phyloP scores from a whole-genome alignment of 805 yeast genomes.

The Myxozyma udenii region DNA sequence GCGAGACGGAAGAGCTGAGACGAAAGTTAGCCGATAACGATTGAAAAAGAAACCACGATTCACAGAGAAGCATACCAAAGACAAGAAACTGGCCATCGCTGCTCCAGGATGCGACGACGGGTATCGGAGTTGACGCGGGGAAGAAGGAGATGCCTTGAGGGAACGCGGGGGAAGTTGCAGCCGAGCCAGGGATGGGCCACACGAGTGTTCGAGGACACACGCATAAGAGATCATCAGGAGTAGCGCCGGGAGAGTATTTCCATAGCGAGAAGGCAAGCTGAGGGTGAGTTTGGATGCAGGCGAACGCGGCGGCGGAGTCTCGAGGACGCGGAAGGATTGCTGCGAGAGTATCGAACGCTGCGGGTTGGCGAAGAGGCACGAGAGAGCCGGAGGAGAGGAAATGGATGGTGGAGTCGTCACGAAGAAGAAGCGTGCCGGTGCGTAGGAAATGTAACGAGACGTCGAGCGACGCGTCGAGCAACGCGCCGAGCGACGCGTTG shows the following conservation, averaged over 20 bases:
- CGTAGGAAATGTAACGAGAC: conserved; percentile 23
- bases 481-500: neutral
- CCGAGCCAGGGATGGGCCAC: neutral
- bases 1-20: conserved; percentile 6
- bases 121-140: too few species aligned
- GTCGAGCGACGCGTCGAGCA: conserved; percentile 1
- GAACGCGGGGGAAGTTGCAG: neutral
- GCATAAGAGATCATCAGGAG: conserved; percentile 23
- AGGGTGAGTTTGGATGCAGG: conserved; percentile 21
- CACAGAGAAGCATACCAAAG: conserved; percentile 1
- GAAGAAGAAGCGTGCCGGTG: conserved; percentile 20
- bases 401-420: conserved; percentile 23
- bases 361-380: conserved; percentile 24
- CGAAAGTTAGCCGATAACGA: neutral
- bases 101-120: too few species aligned
- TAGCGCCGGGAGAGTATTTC: conserved; percentile 13
- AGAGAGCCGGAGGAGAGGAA: conserved; percentile 24
- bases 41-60: neutral
- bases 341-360: conserved; percentile 23
- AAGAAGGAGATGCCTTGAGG: too few species aligned
- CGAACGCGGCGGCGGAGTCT: conserved; percentile 17
- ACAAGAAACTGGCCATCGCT: conserved; percentile 8
- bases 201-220: conserved; percentile 14
- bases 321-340: conserved; percentile 21
- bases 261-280: conserved; percentile 19